Evolutionary conservation across 768 basidiomycete genomes (phyloP).

Genomic region (Russula lepida): DNA sequence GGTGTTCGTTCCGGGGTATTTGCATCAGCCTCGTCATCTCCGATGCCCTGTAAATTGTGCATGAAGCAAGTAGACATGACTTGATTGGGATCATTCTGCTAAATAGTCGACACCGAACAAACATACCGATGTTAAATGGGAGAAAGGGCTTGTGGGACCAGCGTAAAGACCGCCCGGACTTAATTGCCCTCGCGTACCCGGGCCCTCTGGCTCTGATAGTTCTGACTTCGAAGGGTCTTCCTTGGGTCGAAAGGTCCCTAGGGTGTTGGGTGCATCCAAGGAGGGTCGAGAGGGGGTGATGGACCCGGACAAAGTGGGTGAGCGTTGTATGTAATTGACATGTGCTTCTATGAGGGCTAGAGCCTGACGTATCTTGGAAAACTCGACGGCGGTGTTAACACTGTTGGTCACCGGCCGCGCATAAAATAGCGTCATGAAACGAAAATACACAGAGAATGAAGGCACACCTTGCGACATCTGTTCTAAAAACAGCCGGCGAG

Average conservation of each 20-base stretch:
- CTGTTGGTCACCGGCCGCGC: constrained; percentile 25
- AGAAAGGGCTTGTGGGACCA: constrained; percentile 70
- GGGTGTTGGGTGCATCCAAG: constrained; percentile 20
- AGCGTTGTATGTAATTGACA: constrained; percentile 30
- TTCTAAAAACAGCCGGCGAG: constrained; percentile 47
- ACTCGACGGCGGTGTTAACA: constrained; percentile 54
- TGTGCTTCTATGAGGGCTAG: constrained; percentile 59
- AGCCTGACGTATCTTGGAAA: constrained; percentile 60
- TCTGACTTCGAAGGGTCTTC: constrained; percentile 2
- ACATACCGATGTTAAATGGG: constrained; percentile 56
- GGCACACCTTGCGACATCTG: constrained; percentile 39
- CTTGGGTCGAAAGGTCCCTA: not conserved
- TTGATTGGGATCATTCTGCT: not conserved
- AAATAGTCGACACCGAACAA: constrained; percentile 12
- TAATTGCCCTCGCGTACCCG: constrained; percentile 60
- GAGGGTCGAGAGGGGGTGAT: constrained; percentile 22
- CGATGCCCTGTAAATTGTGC: constrained; percentile 24
- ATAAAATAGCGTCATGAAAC: not conserved
- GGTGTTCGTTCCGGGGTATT: constrained; percentile 28
- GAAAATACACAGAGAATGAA: constrained; percentile 9
- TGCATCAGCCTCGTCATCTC: constrained; percentile 22
- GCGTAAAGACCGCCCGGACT: constrained; percentile 64
- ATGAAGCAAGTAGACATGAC: not conserved
- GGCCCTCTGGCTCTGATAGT: constrained; percentile 46
- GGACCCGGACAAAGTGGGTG: constrained; percentile 10